phyloP scores from a whole-genome alignment of 495 filamentous ascomycete species.

The Penicillium samsonianum region DNA sequence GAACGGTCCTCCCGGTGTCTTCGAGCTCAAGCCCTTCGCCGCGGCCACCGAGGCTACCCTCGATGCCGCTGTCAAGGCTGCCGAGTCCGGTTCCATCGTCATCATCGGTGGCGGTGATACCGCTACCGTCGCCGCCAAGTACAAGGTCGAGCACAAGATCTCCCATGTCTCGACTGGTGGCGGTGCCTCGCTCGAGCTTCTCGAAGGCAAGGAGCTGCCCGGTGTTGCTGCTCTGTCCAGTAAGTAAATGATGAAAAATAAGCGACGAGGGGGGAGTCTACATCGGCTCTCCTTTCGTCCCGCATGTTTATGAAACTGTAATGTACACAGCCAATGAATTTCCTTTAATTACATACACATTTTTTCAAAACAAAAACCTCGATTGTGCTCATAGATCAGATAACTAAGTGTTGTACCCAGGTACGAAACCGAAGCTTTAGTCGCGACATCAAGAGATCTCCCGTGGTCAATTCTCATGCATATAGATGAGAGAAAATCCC shows the following conservation, averaged over 20 bases:
- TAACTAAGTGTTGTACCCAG: slow-evolving; percentile 25
- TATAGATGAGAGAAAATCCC: not conserved
- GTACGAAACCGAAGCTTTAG: slow-evolving; percentile 34
- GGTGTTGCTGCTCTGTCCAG: slow-evolving; percentile 93
- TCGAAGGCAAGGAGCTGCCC: slow-evolving; percentile 96
- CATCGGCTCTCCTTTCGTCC: not conserved
- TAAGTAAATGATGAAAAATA: slow-evolving; percentile 57
- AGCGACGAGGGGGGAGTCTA: not conserved
- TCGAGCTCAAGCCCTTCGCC: slow-evolving; percentile 94
- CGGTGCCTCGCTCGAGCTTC: slow-evolving; percentile 90
- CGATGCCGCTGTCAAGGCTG: slow-evolving; percentile 79
- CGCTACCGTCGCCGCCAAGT: slow-evolving; percentile 96
- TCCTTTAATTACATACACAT: slow-evolving; percentile 14
- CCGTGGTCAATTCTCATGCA: not conserved
- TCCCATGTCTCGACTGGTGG: slow-evolving; percentile 98
- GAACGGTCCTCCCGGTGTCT: slow-evolving; percentile 97
- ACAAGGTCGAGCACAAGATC: slow-evolving; percentile 90
- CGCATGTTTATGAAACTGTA: slow-evolving; percentile 34
- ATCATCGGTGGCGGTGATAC: slow-evolving; percentile 99
- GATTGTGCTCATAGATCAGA: not conserved
- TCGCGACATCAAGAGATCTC: not conserved
- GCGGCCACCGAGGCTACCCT: slow-evolving; percentile 87
- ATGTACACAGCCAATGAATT: slow-evolving; percentile 33
- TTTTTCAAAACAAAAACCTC: not conserved
- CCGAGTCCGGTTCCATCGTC: slow-evolving; percentile 80